These are phyloP conservation scores for Pelargonium australe DNA, from an alignment of 441 rosid genomes.

Conservation along the genomic window DNA sequence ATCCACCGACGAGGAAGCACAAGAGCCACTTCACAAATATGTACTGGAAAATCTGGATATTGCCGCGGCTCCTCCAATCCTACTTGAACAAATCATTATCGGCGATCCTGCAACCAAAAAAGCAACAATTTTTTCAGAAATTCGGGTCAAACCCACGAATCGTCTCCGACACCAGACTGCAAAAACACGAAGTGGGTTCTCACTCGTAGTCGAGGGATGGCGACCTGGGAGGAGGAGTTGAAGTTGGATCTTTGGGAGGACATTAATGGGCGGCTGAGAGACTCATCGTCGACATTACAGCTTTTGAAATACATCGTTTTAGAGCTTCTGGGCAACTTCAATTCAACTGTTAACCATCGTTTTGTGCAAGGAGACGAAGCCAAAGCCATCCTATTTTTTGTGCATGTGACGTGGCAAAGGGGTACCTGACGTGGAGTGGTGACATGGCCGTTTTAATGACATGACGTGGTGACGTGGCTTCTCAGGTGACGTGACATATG, in stretches of 20 bases:
- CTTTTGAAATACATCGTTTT: not conserved
- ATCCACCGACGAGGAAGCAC: slow-evolving; percentile 68
- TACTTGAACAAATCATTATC: slow-evolving; percentile 88
- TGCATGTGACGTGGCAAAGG: too few species aligned
- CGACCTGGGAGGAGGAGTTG: slow-evolving; percentile 36
- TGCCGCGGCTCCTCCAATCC: slow-evolving; percentile 87
- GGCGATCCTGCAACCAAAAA: slow-evolving; percentile 44
- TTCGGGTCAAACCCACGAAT: not conserved
- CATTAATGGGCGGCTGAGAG: slow-evolving; percentile 44
- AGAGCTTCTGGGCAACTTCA: not conserved
- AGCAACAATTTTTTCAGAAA: not conserved
- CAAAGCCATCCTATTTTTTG: too few species aligned
- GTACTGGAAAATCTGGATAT: slow-evolving; percentile 74
- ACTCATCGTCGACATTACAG: slow-evolving; percentile 33
- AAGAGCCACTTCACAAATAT: slow-evolving; percentile 79
- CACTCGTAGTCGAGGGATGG: slow-evolving; percentile 23
- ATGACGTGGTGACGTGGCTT: too few species aligned
- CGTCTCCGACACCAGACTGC: not conserved
- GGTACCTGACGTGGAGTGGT: too few species aligned
- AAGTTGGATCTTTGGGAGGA: slow-evolving; percentile 29
- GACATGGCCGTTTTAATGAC: too few species aligned
- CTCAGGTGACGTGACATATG: too few species aligned
- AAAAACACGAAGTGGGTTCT: not conserved
- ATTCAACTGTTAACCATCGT: not conserved
- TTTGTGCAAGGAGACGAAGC: not conserved